Percentiles rank a stretch among this genome's conserved stretches.
Conservation (phyloP, 2,329 filamentous ascomycete species). For the Lachnellula subtilissima region DNA sequence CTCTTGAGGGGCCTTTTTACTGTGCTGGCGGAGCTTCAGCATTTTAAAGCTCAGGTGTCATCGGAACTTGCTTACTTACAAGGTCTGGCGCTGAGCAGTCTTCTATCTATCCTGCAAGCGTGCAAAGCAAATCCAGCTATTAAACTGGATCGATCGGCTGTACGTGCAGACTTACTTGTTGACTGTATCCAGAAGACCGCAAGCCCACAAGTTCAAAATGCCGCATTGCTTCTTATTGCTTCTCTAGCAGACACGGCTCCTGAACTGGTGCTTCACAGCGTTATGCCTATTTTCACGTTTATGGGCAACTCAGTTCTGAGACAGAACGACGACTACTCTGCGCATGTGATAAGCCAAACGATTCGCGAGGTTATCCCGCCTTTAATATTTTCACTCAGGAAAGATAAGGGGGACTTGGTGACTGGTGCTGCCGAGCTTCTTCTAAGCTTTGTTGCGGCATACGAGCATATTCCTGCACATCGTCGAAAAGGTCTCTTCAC, state of each 20-base stretch:
- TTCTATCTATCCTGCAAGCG: conserved; percentile 77
- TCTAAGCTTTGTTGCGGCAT: conserved; percentile 93
- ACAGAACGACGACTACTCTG: conserved; percentile 94
- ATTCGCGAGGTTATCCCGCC: conserved; percentile 92
- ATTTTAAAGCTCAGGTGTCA: conserved; percentile 73
- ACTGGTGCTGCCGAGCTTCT: conserved; percentile 82
- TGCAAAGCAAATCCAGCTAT: conserved; percentile 59
- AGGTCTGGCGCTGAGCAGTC: conserved; percentile 73
- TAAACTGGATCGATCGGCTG: conserved; percentile 70
- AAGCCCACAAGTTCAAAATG: conserved; percentile 90
- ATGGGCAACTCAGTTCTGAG: conserved; percentile 89
- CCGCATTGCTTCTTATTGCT: conserved; percentile 81
- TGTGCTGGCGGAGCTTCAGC: conserved; percentile 79
- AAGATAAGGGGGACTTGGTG: conserved; percentile 71
- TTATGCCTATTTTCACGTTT: conserved; percentile 99
- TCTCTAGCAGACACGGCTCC: conserved; percentile 82
- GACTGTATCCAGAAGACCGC: conserved; percentile 90
- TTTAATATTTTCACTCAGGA: conserved; percentile 77
- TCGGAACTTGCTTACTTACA: conserved; percentile 90
- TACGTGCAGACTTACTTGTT: conserved; percentile 85
- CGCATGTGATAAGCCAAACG: conserved; percentile 91
- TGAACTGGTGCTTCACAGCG: conserved; percentile 87
- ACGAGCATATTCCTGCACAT: conserved; percentile 90
- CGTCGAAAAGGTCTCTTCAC: conserved; percentile 77
- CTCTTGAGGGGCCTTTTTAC: conserved; percentile 77